Evolutionary conservation across 78 protist species (phyloP).

Genomic region (Bodo saltans): DNA sequence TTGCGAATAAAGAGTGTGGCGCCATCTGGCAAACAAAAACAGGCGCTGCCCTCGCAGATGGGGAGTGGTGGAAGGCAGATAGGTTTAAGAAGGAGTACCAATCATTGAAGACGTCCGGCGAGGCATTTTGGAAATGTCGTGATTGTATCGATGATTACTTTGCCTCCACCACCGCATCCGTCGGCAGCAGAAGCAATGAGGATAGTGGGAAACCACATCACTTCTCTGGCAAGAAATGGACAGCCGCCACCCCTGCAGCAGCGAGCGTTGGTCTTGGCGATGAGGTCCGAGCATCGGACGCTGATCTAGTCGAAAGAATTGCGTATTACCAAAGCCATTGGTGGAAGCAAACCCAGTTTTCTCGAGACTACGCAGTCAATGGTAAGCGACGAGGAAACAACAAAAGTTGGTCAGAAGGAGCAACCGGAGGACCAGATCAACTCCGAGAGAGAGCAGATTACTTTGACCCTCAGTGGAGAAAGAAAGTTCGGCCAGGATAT

Average conservation of each 20-base stretch:
- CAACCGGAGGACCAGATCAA: slow-evolving; percentile 26
- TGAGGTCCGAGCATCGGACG: slow-evolving; percentile 3
- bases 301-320: no score
- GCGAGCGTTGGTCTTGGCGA: not conserved
- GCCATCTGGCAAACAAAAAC: not conserved
- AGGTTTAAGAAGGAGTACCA: not conserved
- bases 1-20: not conserved
- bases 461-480: not conserved
- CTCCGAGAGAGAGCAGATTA: not conserved
- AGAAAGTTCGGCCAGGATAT: no score
- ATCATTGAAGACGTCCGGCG: not conserved
- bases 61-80: slow-evolving; percentile 24
- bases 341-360: no score
- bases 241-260: slow-evolving; percentile 5
- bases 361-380: no score
- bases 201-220: no score
- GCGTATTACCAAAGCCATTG: no score
- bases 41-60: not conserved
- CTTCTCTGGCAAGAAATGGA: slow-evolving; percentile 9
- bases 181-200: no score
- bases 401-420: no score
- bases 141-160: slow-evolving; percentile 18
- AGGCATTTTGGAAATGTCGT: slow-evolving; percentile 3
- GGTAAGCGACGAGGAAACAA: no score
- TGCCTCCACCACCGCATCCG: not conserved